Conservation (phyloP, 805 yeast genomes). For the Hanseniaspora clermontiae region DNA sequence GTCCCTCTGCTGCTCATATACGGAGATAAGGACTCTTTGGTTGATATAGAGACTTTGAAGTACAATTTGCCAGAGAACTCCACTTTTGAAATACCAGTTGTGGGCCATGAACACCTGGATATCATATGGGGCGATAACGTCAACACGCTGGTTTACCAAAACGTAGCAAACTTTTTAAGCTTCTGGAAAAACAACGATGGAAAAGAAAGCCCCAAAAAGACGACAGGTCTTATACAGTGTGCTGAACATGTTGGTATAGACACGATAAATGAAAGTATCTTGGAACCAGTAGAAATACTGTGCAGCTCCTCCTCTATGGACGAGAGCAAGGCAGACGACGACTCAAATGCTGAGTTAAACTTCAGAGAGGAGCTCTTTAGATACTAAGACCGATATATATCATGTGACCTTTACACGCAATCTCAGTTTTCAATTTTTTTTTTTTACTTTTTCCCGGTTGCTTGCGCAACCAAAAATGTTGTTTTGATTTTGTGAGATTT, state of each 20-base stretch:
- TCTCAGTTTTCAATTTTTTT: background rate
- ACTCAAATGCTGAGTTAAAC: background rate
- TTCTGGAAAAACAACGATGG: slow-evolving; percentile 19
- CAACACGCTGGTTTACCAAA: slow-evolving; percentile 33
- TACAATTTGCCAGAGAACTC: slow-evolving; percentile 46
- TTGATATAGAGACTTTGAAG: slow-evolving; percentile 69
- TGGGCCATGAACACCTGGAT: slow-evolving; percentile 78
- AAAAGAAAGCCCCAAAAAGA: slow-evolving; percentile 2
- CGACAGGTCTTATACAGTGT: background rate
- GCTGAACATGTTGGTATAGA: background rate
- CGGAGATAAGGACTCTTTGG: slow-evolving; percentile 70
- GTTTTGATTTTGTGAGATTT: background rate
- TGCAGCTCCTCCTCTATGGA: background rate
- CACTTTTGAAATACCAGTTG: slow-evolving; percentile 45
- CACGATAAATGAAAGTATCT: background rate
- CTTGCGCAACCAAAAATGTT: background rate
- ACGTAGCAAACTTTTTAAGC: slow-evolving; percentile 30
- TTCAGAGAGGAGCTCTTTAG: slow-evolving; percentile 6
- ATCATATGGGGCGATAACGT: slow-evolving; percentile 76
- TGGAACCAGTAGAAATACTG: background rate
- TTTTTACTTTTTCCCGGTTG: background rate
- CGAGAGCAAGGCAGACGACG: background rate
- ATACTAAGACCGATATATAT: background rate
- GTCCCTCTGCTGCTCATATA: slow-evolving; percentile 69
- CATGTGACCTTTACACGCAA: background rate